These are phyloP conservation scores for Hevea brasiliensis DNA, from an alignment of 345 rosid species.

Conservation along the genomic window DNA sequence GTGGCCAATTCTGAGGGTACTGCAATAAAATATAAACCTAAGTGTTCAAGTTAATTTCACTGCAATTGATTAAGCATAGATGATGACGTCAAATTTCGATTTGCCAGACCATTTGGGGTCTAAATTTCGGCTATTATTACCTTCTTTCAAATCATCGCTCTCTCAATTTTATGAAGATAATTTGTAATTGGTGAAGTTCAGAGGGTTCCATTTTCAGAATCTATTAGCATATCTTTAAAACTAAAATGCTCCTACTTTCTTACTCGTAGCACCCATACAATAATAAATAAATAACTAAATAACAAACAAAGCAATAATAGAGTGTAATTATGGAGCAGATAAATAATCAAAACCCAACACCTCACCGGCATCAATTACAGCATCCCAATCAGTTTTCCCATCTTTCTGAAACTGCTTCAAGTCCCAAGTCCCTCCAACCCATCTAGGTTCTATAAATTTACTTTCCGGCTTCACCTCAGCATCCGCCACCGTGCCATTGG, in stretches of 20 bases:
- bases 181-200: not conserved
- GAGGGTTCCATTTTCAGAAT: too few species aligned
- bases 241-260: not conserved
- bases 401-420: slow-evolving; percentile 66
- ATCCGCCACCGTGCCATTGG: slow-evolving; percentile 40
- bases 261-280: too few species aligned
- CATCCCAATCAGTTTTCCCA: slow-evolving; percentile 80
- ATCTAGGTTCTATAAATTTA: slow-evolving; percentile 61
- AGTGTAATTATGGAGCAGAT: not conserved
- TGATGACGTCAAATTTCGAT: not conserved
- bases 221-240: not conserved
- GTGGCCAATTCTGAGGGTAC: not conserved
- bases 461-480: slow-evolving; percentile 28
- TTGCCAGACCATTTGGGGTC: not conserved
- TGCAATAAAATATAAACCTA: not conserved
- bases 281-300: not conserved
- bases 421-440: slow-evolving; percentile 96
- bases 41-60: not conserved
- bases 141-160: not conserved
- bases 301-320: not conserved
- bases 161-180: not conserved
- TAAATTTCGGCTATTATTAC: not conserved
- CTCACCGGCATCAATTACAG: slow-evolving; percentile 90
- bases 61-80: not conserved
- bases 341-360: not conserved